Evolutionary conservation across 306 rosid species (phyloP).

Genomic region (Canavalia ensiformis): DNA sequence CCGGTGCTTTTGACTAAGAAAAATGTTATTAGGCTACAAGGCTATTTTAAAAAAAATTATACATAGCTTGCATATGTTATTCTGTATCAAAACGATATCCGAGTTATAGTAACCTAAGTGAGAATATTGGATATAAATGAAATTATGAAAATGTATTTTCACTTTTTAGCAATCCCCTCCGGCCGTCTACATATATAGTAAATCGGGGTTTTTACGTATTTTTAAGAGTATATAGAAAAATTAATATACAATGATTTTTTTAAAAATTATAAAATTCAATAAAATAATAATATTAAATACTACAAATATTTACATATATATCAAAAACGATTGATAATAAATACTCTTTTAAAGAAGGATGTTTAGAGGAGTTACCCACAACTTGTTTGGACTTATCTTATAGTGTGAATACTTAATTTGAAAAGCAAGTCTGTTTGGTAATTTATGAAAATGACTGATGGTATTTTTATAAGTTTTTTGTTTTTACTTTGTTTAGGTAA

Average conservation of each 20-base stretch:
- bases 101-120: too few species aligned
- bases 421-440: not conserved
- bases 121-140: not conserved
- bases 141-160: conserved; percentile 1
- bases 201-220: not conserved
- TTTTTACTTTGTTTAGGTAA: not conserved
- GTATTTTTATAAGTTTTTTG: not conserved
- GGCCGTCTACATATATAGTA: not conserved
- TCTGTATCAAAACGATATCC: too few species aligned
- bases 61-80: too few species aligned
- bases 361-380: not conserved
- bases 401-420: too few species aligned
- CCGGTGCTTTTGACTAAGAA: not conserved
- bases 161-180: not conserved
- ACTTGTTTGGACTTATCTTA: not conserved
- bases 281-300: too few species aligned
- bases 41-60: too few species aligned
- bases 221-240: too few species aligned
- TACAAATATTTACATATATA: too few species aligned
- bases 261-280: too few species aligned
- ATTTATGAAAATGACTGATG: not conserved
- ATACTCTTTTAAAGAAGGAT: not conserved
- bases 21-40: not conserved
- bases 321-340: too few species aligned
- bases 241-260: too few species aligned